Conservation (phyloP, 805 yeast species). For the Candida chilensis region DNA sequence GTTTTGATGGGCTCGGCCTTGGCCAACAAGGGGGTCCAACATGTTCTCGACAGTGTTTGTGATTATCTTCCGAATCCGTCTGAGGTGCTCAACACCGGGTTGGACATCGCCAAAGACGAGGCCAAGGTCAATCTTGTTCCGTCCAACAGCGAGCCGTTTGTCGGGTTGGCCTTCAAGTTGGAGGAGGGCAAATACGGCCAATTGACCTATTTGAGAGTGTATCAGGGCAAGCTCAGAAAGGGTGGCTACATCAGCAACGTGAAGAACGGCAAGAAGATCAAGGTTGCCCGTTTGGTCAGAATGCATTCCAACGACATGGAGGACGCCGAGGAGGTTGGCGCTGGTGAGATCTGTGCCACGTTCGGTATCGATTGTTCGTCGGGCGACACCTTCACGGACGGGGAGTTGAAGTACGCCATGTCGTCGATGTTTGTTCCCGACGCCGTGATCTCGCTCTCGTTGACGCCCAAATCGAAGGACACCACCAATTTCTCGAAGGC, state of each 20-base stretch:
- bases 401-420: conserved; percentile 76
- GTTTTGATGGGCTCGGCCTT: conserved; percentile 99
- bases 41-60: conserved; percentile 90
- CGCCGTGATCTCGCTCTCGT: conserved; percentile 91
- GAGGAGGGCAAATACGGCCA: conserved; percentile 99
- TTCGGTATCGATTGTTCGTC: conserved; percentile 99
- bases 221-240: conserved; percentile 90
- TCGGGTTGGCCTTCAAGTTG: conserved; percentile 96
- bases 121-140: conserved; percentile 69
- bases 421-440: conserved; percentile 98
- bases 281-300: conserved; percentile 88
- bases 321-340: conserved; percentile 89
- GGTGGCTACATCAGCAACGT: conserved; percentile 85
- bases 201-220: conserved; percentile 91
- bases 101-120: conserved; percentile 62
- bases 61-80: conserved; percentile 95
- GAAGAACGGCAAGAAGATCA: conserved; percentile 87
- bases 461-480: conserved; percentile 83
- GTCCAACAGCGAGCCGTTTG: conserved; percentile 68
- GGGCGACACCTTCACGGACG: conserved; percentile 95
- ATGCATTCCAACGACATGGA: conserved; percentile 99
- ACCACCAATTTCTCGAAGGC: conserved; percentile 90
- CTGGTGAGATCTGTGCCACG: conserved; percentile 99
- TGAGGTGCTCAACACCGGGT: conserved; percentile 83
- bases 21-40: conserved; percentile 94